Evolutionary conservation across 2,329 filamentous ascomycete species (phyloP).

Genomic region (Coniochaeta sp.): DNA sequence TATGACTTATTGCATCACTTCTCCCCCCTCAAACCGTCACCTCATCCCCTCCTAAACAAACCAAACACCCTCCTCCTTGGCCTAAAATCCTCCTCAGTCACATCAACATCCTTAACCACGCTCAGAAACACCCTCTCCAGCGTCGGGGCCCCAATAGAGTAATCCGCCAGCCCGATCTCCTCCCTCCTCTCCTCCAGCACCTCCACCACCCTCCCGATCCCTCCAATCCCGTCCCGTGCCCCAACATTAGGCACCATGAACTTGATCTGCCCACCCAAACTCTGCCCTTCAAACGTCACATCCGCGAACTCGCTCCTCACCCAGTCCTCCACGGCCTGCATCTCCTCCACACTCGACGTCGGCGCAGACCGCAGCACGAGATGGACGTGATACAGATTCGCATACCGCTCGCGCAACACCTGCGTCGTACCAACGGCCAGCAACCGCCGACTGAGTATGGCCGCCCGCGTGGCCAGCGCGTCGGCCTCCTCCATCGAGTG

Average conservation of each 20-base stretch:
- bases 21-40: no score
- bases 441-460: constrained; percentile 42
- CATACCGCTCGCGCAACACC: constrained; percentile 49
- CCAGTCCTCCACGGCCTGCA: constrained; percentile 49
- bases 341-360: constrained; percentile 46
- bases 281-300: constrained; percentile 48
- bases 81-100: constrained; percentile 41
- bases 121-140: constrained; percentile 64
- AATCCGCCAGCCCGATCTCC: constrained; percentile 54
- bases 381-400: constrained; percentile 56
- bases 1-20: no score
- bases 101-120: constrained; percentile 57
- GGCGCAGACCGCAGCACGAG: constrained; percentile 53
- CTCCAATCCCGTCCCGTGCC: constrained; percentile 6
- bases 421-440: constrained; percentile 56
- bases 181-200: constrained; percentile 51
- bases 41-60: neutral
- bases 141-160: constrained; percentile 59
- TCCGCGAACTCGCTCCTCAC: constrained; percentile 41
- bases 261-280: constrained; percentile 57
- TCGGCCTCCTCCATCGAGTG: constrained; percentile 80
- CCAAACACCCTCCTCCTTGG: constrained; percentile 6
- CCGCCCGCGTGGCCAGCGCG: constrained; percentile 61
- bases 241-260: constrained; percentile 47
- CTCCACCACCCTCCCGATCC: constrained; percentile 24